phyloP scores from a whole-genome alignment of 148 eudicot genomes.

The Silene conica region DNA sequence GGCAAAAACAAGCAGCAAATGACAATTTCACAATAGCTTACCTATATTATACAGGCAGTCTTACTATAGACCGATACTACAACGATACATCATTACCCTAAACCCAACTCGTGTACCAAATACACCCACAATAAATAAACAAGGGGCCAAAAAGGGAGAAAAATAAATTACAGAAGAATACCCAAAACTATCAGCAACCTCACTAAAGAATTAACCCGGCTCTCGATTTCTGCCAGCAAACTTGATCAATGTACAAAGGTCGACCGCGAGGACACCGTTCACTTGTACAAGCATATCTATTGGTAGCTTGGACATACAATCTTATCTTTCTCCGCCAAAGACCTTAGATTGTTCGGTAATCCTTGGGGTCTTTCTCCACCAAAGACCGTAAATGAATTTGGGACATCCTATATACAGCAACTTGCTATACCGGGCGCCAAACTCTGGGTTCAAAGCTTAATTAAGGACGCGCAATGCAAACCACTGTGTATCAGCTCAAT shows the following conservation, averaged over 20 bases:
- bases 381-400: conserved; percentile 15
- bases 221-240: conserved; percentile 27
- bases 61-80: neutral
- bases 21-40: too few species aligned
- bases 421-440: conserved; percentile 45
- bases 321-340: conserved; percentile 21
- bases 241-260: conserved; percentile 32
- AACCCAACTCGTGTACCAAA: neutral
- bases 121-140: neutral
- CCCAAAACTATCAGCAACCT: conserved; percentile 23
- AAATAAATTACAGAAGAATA: conserved; percentile 21
- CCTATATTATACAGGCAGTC: neutral
- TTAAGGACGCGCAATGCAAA: conserved; percentile 24
- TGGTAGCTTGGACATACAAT: neutral
- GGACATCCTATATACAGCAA: conserved; percentile 40
- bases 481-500: conserved; percentile 49
- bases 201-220: conserved; percentile 20
- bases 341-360: conserved; percentile 14
- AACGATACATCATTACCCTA: neutral
- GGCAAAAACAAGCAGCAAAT: neutral
- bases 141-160: conserved; percentile 17
- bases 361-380: conserved; percentile 11
- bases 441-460: conserved; percentile 36
- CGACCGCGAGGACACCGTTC: conserved; percentile 7
- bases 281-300: conserved; percentile 13